These are phyloP conservation scores for Abortiporus biennis DNA, from an alignment of 1,284 basidiomycete species.

Conservation along the genomic window DNA sequence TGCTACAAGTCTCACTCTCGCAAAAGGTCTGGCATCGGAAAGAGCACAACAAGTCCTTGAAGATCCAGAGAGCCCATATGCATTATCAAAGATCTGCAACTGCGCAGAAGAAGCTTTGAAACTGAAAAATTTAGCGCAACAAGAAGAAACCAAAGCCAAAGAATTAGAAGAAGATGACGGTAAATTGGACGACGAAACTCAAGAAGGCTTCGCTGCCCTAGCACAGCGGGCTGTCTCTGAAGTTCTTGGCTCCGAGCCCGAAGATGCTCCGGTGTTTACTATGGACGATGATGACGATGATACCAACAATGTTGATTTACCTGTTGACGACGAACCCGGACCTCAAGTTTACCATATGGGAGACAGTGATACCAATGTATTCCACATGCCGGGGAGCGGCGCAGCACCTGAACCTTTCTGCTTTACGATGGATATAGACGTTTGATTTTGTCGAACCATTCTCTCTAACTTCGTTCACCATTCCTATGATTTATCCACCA, in stretches of 20 bases:
- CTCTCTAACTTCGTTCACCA: too few relatives aligned
- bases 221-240: slow-evolving; percentile 18
- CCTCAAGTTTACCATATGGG: too few relatives aligned
- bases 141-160: neutral
- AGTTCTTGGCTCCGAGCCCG: neutral
- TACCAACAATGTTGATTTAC: too few relatives aligned
- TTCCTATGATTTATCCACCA: too few relatives aligned
- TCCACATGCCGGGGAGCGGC: too few relatives aligned
- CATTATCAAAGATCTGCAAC: slow-evolving; percentile 45
- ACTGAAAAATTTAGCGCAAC: neutral
- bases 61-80: slow-evolving; percentile 37
- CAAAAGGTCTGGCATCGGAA: slow-evolving; percentile 62
- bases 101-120: slow-evolving; percentile 34
- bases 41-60: slow-evolving; percentile 46
- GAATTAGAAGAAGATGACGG: slow-evolving; percentile 1
- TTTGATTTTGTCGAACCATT: too few relatives aligned
- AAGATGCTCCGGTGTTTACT: neutral
- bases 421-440: too few relatives aligned
- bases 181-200: slow-evolving; percentile 30
- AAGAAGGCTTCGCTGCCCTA: slow-evolving; percentile 30
- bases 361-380: too few relatives aligned
- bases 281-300: neutral
- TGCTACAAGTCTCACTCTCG: slow-evolving; percentile 46
- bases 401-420: too few relatives aligned
- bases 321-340: too few relatives aligned